Percentiles rank a stretch among this genome's conserved stretches.
These are phyloP conservation scores for Kazachstania viticola DNA, from an alignment of 805 yeast species.

Conservation along the genomic window DNA sequence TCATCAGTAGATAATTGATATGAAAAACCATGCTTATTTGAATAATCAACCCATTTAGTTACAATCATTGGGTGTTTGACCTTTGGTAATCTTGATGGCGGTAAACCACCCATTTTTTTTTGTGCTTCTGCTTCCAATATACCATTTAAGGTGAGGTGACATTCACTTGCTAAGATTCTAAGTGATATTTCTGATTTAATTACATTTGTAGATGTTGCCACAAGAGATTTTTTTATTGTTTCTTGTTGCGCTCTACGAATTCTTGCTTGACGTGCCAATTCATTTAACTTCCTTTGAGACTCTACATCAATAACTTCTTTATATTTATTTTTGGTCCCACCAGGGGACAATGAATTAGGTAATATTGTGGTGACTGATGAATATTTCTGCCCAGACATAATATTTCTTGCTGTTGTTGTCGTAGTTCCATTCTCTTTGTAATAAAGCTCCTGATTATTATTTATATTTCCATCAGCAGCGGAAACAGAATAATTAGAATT, in stretches of 20 bases:
- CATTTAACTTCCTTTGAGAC: conserved; percentile 25
- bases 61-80: conserved; percentile 50
- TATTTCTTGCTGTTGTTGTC: conserved; percentile 22
- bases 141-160: conserved; percentile 35
- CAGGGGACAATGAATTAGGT: conserved; percentile 88
- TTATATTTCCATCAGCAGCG: too few species aligned
- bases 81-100: conserved; percentile 22
- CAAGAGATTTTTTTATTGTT: conserved; percentile 18
- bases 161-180: conserved; percentile 34
- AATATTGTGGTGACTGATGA: conserved; percentile 36
- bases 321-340: conserved; percentile 79
- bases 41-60: conserved; percentile 96
- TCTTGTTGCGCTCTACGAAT: conserved; percentile 26
- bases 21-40: conserved; percentile 90
- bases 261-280: conserved; percentile 26
- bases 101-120: conserved; percentile 30
- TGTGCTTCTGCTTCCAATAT: conserved; percentile 35
- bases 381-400: too few species aligned
- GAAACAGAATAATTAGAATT: too few species aligned
- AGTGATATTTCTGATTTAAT: conserved; percentile 29
- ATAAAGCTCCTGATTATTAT: background rate
- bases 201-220: conserved; percentile 27
- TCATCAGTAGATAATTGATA: conserved; percentile 84
- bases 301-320: conserved; percentile 47
- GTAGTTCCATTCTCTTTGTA: conserved; percentile 2